Evolutionary conservation across 257 asterid genomes (phyloP).

Genomic region (Solanum bulbocastanum): DNA sequence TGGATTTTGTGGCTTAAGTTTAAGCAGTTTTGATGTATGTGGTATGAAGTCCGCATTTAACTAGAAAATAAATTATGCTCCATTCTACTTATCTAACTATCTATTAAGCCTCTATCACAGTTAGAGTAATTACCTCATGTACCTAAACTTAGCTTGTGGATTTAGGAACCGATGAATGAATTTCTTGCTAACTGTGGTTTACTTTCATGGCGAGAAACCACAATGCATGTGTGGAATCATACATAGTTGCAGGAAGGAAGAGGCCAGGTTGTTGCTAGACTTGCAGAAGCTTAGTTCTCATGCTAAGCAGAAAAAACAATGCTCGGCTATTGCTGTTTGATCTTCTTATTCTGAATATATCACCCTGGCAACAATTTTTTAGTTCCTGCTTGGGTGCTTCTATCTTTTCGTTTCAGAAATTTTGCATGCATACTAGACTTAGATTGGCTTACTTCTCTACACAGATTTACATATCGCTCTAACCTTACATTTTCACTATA

Average conservation of each 20-base stretch:
- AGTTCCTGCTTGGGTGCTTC: not conserved
- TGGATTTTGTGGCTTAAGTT: not conserved
- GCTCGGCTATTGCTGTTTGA: not conserved
- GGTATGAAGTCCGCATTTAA: not conserved
- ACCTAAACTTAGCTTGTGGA: not conserved
- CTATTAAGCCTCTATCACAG: not conserved
- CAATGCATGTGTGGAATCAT: not conserved
- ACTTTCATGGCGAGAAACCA: not conserved
- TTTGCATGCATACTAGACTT: not conserved
- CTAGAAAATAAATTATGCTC: not conserved
- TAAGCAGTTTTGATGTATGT: not conserved
- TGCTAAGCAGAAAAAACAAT: not conserved
- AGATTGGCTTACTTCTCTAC: not conserved
- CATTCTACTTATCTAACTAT: not conserved
- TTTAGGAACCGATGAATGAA: not conserved
- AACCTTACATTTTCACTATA: not conserved
- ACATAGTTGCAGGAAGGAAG: not conserved
- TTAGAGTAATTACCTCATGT: not conserved
- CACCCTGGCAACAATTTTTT: not conserved
- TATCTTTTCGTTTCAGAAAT: not conserved
- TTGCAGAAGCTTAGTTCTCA: not conserved
- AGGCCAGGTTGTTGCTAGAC: not conserved
- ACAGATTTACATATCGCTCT: not conserved
- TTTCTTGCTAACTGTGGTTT: not conserved
- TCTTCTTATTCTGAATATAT: not conserved